Evolutionary conservation across 306 rosid species (phyloP).

Genomic region (Abrus precatorius): DNA sequence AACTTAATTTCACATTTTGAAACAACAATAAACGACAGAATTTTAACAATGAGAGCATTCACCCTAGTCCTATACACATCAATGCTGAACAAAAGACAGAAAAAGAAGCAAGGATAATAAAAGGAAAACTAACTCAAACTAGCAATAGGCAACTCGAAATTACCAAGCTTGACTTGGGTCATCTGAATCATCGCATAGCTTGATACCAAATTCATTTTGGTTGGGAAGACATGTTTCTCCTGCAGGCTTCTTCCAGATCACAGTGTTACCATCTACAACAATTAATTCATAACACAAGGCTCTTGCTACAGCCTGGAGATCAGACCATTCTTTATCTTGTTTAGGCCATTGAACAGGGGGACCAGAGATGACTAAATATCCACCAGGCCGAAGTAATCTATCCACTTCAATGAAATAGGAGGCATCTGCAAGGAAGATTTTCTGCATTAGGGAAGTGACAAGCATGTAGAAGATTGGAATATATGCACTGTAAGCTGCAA

Average conservation of each 20-base stretch:
- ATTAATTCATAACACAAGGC: conserved; percentile 89
- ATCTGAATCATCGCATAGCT: conserved; percentile 78
- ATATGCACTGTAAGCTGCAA: conserved; percentile 30
- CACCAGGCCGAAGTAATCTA: conserved; percentile 95
- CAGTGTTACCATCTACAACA: conserved; percentile 89
- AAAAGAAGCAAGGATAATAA: conserved; percentile 32
- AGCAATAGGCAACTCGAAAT: conserved; percentile 30
- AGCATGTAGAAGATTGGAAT: conserved; percentile 10
- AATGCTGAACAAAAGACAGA: conserved; percentile 5
- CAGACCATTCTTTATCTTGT: conserved; percentile 98
- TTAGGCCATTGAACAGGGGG: conserved; percentile 97
- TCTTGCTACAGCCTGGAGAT: conserved; percentile 92
- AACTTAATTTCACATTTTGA: conserved; percentile 39
- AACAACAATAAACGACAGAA: conserved; percentile 7
- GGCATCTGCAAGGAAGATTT: conserved; percentile 73
- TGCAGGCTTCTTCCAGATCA: conserved; percentile 88
- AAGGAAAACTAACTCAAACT: conserved; percentile 33
- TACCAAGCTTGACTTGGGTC: conserved; percentile 89
- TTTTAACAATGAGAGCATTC: conserved; percentile 12
- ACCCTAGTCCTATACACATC: conserved; percentile 5
- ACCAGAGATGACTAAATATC: conserved; percentile 89
- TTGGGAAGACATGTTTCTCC: conserved; percentile 81
- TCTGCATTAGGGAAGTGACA: conserved; percentile 42
- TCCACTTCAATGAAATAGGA: conserved; percentile 95
- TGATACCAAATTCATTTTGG: conserved; percentile 84